phyloP scores from a whole-genome alignment of 2,329 filamentous ascomycete species.

The Colletotrichum liaoningense region DNA sequence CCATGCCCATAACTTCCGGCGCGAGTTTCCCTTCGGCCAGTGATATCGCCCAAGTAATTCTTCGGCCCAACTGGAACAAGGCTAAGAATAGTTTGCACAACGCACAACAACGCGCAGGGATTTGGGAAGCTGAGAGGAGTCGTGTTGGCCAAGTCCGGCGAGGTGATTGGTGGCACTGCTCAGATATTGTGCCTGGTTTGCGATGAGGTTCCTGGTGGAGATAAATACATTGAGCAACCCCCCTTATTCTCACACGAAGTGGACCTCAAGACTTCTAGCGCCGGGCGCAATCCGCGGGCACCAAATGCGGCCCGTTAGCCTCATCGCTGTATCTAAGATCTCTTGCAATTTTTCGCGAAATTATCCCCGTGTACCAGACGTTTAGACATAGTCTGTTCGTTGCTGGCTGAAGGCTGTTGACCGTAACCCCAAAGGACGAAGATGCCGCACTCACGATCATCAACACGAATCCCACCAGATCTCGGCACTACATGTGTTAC shows the following conservation, averaged over 20 bases:
- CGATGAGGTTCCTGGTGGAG: background rate
- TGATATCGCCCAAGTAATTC: background rate
- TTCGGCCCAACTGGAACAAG: background rate
- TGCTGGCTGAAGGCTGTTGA: background rate
- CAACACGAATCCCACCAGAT: too few species aligned
- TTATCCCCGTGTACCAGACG: background rate
- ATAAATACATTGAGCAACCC: background rate
- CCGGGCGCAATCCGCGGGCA: background rate
- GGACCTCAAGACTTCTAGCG: background rate
- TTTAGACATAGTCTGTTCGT: background rate
- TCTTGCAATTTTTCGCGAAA: background rate
- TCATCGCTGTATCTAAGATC: background rate
- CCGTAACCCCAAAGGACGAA: background rate
- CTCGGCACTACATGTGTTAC: too few species aligned
- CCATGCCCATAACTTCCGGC: background rate
- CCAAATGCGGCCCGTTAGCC: slow-evolving; percentile 4
- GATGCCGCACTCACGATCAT: background rate
- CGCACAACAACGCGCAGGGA: background rate
- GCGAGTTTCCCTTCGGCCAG: background rate
- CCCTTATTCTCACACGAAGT: background rate
- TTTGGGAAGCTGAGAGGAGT: background rate
- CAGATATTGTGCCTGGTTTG: background rate
- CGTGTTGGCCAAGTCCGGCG: background rate
- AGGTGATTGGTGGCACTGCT: background rate
- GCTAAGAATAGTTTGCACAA: background rate